Base-by-base conservation (phyloP, 2,329 filamentous ascomycete genomes). In the Fusarium sp. region DNA sequence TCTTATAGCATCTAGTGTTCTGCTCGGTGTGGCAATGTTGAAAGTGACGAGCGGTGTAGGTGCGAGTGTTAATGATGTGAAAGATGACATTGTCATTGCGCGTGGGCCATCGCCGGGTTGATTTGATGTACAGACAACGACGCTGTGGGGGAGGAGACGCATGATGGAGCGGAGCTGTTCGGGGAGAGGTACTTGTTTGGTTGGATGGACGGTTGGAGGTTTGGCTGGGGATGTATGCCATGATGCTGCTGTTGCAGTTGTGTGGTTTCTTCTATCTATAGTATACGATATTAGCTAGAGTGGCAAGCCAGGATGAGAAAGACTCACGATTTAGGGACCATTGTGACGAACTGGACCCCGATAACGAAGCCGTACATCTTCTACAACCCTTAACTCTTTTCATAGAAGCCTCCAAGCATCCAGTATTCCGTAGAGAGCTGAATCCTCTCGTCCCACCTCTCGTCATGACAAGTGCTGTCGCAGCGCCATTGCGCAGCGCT, bases 61-160 rank as follows among this genome's bases (percentile, higher is more conserved):
- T n/a, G 76, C 71, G 20, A 89, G 81, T 18, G 85, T 83, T 30
- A 90, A 78, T 0, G 87, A 88, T 5, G 87, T 87, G 68, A 90
- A 85, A 4, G 87, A 89, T 10, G 88, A 89, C 81, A 89, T 87
- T 35, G 88, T 89, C 84, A 90, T 87, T 50, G 84, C 88, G 35
- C 84, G 82, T 9, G 84, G 76, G 42, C 74, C 58, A 65, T 78
- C 26, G 35, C 76, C 69, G 38, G 78, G 66, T n/a, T 81, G 77
- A n/a, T 80, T 77, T 26, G 86, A 80, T 26, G 87, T 89, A 75
- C 86, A 86, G 15, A 88, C 84, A n/a, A 88, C 86, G 40, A 87
- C 86, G 1, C 86, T 85, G 73, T 88, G 85, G 5, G 85, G 81
- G 15, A 89, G 80, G 17, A 85, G 83, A 61, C 87, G 86, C 85